These are phyloP conservation scores for Lipomyces mesembrius DNA, from an alignment of 805 yeast genomes.

Conservation along the genomic window DNA sequence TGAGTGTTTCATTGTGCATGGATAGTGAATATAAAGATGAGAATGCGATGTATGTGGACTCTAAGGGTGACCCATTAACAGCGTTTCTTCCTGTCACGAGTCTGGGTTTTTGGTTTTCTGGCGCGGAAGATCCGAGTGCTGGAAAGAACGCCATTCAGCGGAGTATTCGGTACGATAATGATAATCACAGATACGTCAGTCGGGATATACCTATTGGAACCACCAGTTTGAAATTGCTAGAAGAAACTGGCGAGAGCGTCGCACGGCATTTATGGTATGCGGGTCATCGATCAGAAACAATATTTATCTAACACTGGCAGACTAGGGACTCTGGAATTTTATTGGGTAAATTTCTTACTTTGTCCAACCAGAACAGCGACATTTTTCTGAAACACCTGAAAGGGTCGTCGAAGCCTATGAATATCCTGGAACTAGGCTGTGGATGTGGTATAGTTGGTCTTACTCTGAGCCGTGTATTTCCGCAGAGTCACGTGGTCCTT, in stretches of 20 bases:
- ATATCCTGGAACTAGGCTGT: slow-evolving; percentile 50
- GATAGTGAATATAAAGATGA: slow-evolving; percentile 7
- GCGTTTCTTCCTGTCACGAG: slow-evolving; percentile 13
- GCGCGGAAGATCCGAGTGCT: not conserved
- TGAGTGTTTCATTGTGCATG: not conserved
- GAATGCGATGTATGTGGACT: not conserved
- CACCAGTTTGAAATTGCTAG: slow-evolving; percentile 39
- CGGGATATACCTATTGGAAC: slow-evolving; percentile 16
- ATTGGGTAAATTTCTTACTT: slow-evolving; percentile 16
- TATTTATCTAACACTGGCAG: not conserved
- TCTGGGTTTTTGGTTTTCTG: slow-evolving; percentile 11
- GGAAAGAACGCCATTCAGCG: not conserved
- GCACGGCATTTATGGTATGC: slow-evolving; percentile 53
- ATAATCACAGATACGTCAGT: slow-evolving; percentile 11
- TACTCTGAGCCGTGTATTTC: slow-evolving; percentile 41
- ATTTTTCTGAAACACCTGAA: slow-evolving; percentile 3
- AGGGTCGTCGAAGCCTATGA: slow-evolving; percentile 6
- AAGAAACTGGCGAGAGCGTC: slow-evolving; percentile 50
- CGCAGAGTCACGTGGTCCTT: slow-evolving; percentile 39
- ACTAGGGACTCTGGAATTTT: slow-evolving; percentile 34
- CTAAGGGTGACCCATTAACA: not conserved
- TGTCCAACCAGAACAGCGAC: slow-evolving; percentile 1
- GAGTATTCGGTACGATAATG: not conserved
- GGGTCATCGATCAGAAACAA: slow-evolving; percentile 42
- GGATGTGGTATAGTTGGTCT: slow-evolving; percentile 52